phyloP scores from a whole-genome alignment of 2,329 filamentous ascomycete species.

The Volutella citrinella region DNA sequence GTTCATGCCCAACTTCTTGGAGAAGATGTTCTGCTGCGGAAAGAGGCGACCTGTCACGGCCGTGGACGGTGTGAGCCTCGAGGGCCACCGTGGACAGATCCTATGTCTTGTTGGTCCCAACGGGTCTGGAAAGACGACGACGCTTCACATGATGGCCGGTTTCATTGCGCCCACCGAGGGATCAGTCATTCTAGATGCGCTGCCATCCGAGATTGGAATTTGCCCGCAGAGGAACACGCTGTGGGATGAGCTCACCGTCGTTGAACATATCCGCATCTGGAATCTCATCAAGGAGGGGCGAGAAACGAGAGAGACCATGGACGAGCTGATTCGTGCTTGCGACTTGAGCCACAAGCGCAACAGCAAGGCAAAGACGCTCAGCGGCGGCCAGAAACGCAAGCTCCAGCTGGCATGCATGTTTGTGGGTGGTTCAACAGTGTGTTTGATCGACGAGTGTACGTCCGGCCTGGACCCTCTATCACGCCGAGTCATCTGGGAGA shows the following conservation, averaged over 20 bases:
- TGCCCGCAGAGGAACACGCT: constrained; percentile 69
- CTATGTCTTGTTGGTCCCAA: constrained; percentile 68
- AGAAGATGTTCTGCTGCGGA: constrained; percentile 27
- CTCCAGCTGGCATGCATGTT: constrained; percentile 71
- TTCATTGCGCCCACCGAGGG: constrained; percentile 59
- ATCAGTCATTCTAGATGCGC: constrained; percentile 54
- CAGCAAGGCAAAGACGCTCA: constrained; percentile 54
- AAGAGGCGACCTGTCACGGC: constrained; percentile 41
- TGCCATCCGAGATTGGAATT: constrained; percentile 44
- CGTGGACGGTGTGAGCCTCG: constrained; percentile 59
- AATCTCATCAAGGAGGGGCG: constrained; percentile 52
- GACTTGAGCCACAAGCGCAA: constrained; percentile 58
- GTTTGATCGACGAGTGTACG: constrained; percentile 68
- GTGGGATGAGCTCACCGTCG: constrained; percentile 63
- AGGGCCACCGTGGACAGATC: constrained; percentile 58
- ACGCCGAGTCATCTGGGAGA: constrained; percentile 67
- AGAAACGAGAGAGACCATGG: constrained; percentile 44
- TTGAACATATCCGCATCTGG: constrained; percentile 63
- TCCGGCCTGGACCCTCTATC: constrained; percentile 66
- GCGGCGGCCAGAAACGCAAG: constrained; percentile 68
- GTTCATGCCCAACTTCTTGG: constrained; percentile 28
- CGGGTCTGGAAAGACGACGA: constrained; percentile 69
- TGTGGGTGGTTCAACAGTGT: constrained; percentile 63
- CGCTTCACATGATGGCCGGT: constrained; percentile 65
- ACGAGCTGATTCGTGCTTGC: constrained; percentile 52